Percentiles rank a stretch among this genome's conserved stretches.
Evolutionary conservation across 2,329 filamentous ascomycete genomes (phyloP).

Genomic region (Fusarium hainanense): DNA sequence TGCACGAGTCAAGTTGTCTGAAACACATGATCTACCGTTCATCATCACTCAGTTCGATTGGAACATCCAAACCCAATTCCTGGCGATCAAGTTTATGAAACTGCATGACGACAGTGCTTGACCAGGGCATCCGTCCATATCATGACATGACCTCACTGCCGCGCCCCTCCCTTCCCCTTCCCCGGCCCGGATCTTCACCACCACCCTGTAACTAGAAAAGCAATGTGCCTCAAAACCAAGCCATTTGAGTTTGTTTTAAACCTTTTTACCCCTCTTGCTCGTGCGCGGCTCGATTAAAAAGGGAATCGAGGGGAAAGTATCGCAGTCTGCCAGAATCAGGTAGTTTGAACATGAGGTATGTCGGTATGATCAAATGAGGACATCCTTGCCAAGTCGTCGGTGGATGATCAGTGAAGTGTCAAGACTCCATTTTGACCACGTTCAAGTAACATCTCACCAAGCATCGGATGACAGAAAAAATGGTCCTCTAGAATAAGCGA

Average conservation of each 20-base stretch:
- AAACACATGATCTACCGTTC: slow-evolving; percentile 17
- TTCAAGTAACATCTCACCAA: not conserved
- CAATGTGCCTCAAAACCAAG: slow-evolving; percentile 32
- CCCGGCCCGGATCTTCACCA: slow-evolving; percentile 25
- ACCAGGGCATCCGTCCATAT: slow-evolving; percentile 29
- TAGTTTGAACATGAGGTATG: not conserved
- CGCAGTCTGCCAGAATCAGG: not conserved
- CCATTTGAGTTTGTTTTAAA: slow-evolving; percentile 14
- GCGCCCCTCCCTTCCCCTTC: not conserved
- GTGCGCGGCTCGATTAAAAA: slow-evolving; percentile 3
- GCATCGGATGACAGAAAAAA: not conserved
- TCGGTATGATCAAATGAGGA: slow-evolving; percentile 1
- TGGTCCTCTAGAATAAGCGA: not conserved
- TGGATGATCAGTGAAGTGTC: slow-evolving; percentile 2
- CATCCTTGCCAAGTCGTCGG: not conserved
- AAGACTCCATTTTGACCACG: not conserved
- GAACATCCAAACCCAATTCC: not conserved
- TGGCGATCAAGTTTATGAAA: slow-evolving; percentile 8
- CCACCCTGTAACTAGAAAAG: slow-evolving; percentile 6
- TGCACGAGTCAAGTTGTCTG: slow-evolving; percentile 21
- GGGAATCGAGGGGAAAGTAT: slow-evolving; percentile 8
- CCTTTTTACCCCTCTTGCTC: slow-evolving; percentile 14
- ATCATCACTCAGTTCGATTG: not conserved
- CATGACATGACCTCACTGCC: slow-evolving; percentile 42
- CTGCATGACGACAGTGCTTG: slow-evolving; percentile 40